Evolutionary conservation across 2,329 filamentous ascomycete genomes (phyloP).

Genomic region (Aureobasidium leucospermi): DNA sequence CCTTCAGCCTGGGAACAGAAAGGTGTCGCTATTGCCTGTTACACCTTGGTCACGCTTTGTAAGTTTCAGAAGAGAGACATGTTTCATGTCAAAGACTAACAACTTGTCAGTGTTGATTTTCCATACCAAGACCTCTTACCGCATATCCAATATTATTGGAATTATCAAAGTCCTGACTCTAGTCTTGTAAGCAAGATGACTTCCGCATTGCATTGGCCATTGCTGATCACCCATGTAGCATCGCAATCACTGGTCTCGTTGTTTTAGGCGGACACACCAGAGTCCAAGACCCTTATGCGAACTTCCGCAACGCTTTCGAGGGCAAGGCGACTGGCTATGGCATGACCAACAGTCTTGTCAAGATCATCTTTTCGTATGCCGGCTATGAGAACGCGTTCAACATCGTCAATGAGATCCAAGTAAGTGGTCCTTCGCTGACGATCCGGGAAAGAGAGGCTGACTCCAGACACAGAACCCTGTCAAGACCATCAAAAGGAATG

Average conservation of each 20-base stretch:
- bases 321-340: constrained; percentile 42
- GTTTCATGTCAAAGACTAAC: background rate
- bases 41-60: constrained; percentile 53
- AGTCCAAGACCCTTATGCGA: constrained; percentile 44
- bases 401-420: constrained; percentile 53
- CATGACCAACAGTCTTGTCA: constrained; percentile 53
- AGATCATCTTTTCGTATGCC: constrained; percentile 43
- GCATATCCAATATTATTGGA: constrained; percentile 50
- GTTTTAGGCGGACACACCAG: constrained; percentile 51
- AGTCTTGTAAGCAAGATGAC: constrained; percentile 39
- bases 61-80: constrained; percentile 21
- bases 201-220: background rate
- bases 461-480: constrained; percentile 43
- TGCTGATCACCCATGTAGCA: background rate
- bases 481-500: constrained; percentile 54
- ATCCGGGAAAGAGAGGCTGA: too few species aligned
- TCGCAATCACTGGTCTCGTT: constrained; percentile 47
- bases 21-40: constrained; percentile 58
- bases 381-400: constrained; percentile 56
- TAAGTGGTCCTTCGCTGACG: constrained; percentile 16
- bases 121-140: constrained; percentile 52
- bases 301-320: constrained; percentile 50
- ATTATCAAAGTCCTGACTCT: constrained; percentile 54
- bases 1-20: constrained; percentile 58
- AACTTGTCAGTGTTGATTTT: constrained; percentile 35